Evolutionary conservation across 441 rosid genomes (phyloP).

Genomic region (Erodium chrysanthum): DNA sequence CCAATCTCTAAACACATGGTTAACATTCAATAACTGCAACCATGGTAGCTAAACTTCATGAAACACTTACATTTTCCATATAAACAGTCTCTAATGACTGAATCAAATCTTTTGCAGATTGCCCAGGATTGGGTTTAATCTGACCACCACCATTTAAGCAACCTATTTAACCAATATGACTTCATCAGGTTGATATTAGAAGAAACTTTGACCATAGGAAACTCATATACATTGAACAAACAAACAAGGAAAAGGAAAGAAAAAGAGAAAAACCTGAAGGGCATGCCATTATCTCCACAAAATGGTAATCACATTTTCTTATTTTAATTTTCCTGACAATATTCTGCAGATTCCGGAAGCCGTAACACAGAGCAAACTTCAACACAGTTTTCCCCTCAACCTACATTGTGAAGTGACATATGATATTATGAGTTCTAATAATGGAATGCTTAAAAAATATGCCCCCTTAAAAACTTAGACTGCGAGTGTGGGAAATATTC

Average conservation of each 20-base stretch:
- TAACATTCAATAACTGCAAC: neutral
- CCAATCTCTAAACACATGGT: neutral
- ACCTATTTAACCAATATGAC: slow-evolving; percentile 31
- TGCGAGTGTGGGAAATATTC: neutral
- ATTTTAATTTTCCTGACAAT: slow-evolving; percentile 70
- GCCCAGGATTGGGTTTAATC: slow-evolving; percentile 75
- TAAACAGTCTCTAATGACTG: slow-evolving; percentile 48
- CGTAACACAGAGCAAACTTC: slow-evolving; percentile 80
- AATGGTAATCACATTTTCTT: slow-evolving; percentile 69
- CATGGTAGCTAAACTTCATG: neutral
- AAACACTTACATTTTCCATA: slow-evolving; percentile 56
- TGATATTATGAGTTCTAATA: neutral
- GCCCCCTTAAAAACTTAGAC: neutral
- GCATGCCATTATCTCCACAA: slow-evolving; percentile 95
- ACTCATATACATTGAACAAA: neutral
- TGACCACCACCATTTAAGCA: slow-evolving; percentile 95
- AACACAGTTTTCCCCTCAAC: slow-evolving; percentile 61
- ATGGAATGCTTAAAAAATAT: neutral
- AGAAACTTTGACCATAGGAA: neutral
- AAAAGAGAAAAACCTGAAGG: slow-evolving; percentile 52
- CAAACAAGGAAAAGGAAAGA: slow-evolving; percentile 6
- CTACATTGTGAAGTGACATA: slow-evolving; percentile 25
- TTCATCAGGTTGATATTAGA: neutral
- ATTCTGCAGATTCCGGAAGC: slow-evolving; percentile 87
- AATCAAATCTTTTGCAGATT: slow-evolving; percentile 71